These are phyloP conservation scores for Pleurotus tuoliensis DNA, from an alignment of 768 basidiomycete genomes.

Conservation along the genomic window DNA sequence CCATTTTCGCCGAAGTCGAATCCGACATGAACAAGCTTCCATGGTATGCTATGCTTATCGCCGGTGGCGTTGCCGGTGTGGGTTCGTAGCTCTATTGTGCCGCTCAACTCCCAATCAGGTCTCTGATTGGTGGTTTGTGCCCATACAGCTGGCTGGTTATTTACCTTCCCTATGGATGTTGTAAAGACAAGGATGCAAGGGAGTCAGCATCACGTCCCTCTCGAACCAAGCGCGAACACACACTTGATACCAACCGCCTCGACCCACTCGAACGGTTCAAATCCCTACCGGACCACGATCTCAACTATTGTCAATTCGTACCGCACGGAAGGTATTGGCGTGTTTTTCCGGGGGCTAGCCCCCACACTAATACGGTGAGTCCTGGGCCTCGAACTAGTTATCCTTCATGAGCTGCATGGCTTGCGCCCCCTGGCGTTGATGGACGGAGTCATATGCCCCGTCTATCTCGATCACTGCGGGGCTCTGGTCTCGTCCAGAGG, in stretches of 20 bases:
- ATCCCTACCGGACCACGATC: slow-evolving; percentile 57
- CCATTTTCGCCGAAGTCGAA: slow-evolving; percentile 31
- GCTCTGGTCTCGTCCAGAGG: slow-evolving; percentile 7
- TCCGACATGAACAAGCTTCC: slow-evolving; percentile 28
- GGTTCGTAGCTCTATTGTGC: slow-evolving; percentile 22
- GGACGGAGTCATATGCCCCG: slow-evolving; percentile 2
- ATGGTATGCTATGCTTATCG: slow-evolving; percentile 61
- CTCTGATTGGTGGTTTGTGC: background rate
- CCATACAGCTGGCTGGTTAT: slow-evolving; percentile 59
- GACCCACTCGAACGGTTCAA: slow-evolving; percentile 13
- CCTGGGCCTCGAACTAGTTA: background rate
- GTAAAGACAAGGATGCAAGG: slow-evolving; percentile 88
- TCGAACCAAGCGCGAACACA: slow-evolving; percentile 5
- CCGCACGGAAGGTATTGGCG: slow-evolving; percentile 56
- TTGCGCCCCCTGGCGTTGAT: slow-evolving; percentile 1
- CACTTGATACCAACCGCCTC: slow-evolving; percentile 11
- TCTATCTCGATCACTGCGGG: slow-evolving; percentile 4
- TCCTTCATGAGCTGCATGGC: slow-evolving; percentile 1
- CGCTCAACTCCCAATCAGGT: background rate
- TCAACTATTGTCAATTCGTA: slow-evolving; percentile 62
- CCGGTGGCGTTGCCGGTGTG: slow-evolving; percentile 75
- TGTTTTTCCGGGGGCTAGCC: slow-evolving; percentile 73
- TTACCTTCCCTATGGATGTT: slow-evolving; percentile 86
- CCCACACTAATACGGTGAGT: slow-evolving; percentile 79
- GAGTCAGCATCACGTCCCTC: slow-evolving; percentile 16